Evolutionary conservation across 495 filamentous ascomycete species (phyloP), one percentile per base, ranked within the genome.

Genomic region (Penicillium riverlandense): DNA sequence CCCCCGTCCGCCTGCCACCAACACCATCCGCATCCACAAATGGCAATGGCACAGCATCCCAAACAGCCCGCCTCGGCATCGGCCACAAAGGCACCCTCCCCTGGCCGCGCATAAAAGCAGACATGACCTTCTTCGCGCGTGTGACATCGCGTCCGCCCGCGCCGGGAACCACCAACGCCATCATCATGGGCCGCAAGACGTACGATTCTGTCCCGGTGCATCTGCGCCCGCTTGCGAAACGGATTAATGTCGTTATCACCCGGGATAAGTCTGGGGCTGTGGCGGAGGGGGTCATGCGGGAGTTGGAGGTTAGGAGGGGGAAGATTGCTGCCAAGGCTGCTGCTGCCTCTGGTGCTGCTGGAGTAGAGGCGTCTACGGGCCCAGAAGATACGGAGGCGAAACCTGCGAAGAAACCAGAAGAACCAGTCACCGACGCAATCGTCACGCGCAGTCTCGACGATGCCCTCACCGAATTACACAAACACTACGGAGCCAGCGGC

Each of bases 101-200:
- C 29, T 98, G 92, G 92, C 88, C 84, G 0, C 78, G 79, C 16
- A 79, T 97, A 11, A 88, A 84, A 62, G 69, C 79, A 32, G 92
- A 98, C 67, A 94, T 98, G 87, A 78, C 75, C 32, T 96, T 95
- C 67, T 98, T 98, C 58, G 87, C 88, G 14, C 83, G 90, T 40
- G 83, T 92, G 7, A 96, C 92, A 4, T 87, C 86, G 47, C 84
- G 88, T 10, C 43, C 71, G 40, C 63, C 63, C 1, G 30, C 13
- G 4, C 35, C 50, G 0, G 54, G 57, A 7, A 61, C 53, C 14
- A 64, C 63, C 0, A 98, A 97, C 57, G 86, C 85, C 0, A 83
- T 98, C 16, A 83, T 98, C 55, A 98, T 98, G 91, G 92, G 92
- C 38, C 86, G 92, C 50, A 96, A 92, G 65, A 96, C 92, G 0